These are phyloP conservation scores for Wallacemonas sp. DNA, from an alignment of 208 protist genomes.

Conservation along the genomic window DNA sequence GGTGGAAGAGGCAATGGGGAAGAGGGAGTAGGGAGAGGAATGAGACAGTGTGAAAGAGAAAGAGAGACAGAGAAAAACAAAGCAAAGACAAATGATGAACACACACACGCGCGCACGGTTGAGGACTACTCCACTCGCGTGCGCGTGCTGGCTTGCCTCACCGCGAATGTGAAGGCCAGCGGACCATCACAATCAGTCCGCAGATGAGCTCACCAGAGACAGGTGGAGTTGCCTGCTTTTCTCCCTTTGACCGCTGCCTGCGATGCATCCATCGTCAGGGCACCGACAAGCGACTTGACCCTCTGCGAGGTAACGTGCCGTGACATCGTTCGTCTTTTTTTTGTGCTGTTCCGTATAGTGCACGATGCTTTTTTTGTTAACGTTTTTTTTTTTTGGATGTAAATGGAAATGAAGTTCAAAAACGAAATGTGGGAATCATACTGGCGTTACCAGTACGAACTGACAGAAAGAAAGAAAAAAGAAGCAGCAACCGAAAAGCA, in stretches of 20 bases:
- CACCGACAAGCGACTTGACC: too few relatives aligned
- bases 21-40: neutral
- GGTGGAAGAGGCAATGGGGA: neutral
- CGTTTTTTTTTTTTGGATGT: neutral
- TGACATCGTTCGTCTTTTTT: neutral
- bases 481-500: too few relatives aligned
- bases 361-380: too few relatives aligned
- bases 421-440: conserved; percentile 20
- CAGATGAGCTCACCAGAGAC: too few relatives aligned
- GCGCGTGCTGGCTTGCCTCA: too few relatives aligned
- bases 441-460: conserved; percentile 1
- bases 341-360: neutral
- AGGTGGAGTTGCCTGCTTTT: too few relatives aligned
- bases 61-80: conserved; percentile 3
- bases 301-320: neutral
- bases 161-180: too few relatives aligned
- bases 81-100: conserved; percentile 15
- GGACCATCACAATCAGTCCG: too few relatives aligned
- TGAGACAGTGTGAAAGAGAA: conserved; percentile 18
- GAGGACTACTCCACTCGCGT: neutral
- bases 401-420: conserved; percentile 11
- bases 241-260: too few relatives aligned
- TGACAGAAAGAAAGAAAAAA: conserved; percentile 16
- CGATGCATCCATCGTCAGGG: neutral
- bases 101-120: neutral